Evolutionary conservation across 441 rosid genomes (phyloP).

Genomic region (Metrosideros polymorpha): DNA sequence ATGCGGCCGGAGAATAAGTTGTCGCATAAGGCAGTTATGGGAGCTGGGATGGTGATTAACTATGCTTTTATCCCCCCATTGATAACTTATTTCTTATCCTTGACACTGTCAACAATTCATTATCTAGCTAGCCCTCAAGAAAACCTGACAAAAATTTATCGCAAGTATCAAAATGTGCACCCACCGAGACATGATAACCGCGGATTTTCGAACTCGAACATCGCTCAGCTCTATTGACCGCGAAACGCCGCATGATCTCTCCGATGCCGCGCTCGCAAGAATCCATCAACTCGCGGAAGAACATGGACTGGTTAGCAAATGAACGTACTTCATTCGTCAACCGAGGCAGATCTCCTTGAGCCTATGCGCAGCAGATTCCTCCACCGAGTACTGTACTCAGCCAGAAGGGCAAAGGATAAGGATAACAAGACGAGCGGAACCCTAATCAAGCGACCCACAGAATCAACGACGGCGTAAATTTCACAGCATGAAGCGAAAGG

Average conservation of each 20-base stretch:
- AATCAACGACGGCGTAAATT: neutral
- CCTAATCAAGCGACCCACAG: neutral
- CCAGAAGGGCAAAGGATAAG: neutral
- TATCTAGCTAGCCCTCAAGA: neutral
- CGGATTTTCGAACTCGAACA: neutral
- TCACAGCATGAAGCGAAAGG: neutral
- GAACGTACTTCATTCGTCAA: conserved; percentile 1
- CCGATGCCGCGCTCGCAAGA: neutral
- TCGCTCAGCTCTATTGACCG: neutral
- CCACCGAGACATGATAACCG: neutral
- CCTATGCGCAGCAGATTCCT: conserved; percentile 55
- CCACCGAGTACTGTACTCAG: conserved; percentile 63
- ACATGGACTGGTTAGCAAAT: conserved; percentile 8
- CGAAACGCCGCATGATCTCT: neutral
- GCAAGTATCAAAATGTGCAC: neutral
- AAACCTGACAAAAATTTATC: neutral
- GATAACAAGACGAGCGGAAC: neutral
- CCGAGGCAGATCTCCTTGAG: conserved; percentile 43
- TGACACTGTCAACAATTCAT: neutral
- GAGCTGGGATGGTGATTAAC: neutral
- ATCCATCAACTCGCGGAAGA: neutral
- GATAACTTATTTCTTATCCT: neutral
- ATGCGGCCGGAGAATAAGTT: neutral
- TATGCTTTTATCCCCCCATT: neutral
- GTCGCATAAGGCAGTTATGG: neutral